phyloP scores from a whole-genome alignment of 345 rosid species.

The Melaleuca quinquenervia region DNA sequence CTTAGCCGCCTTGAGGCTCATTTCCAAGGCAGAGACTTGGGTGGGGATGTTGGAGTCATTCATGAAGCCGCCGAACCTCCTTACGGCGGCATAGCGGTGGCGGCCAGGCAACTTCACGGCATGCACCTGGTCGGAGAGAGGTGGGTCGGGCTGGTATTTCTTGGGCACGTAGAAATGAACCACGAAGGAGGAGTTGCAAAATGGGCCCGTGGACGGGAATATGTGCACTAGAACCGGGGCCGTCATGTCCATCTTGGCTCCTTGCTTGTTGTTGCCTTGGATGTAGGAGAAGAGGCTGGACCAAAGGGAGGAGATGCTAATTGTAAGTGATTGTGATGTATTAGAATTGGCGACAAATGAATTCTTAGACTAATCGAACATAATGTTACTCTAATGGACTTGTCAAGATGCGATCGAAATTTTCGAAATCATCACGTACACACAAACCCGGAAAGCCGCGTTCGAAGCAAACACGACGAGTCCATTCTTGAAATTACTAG shows the following conservation, averaged over 20 bases:
- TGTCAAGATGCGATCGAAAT: background rate
- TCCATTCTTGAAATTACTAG: background rate
- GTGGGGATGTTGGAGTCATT: constrained; percentile 1
- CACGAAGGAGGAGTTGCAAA: background rate
- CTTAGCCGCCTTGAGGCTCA: background rate
- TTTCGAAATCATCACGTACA: background rate
- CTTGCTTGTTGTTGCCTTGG: constrained; percentile 13
- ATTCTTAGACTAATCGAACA: background rate
- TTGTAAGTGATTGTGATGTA: background rate
- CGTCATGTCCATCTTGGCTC: constrained; percentile 11
- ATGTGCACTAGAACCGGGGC: constrained; percentile 15
- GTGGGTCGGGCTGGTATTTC: constrained; percentile 1
- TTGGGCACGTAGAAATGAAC: constrained; percentile 12
- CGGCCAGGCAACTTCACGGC: background rate
- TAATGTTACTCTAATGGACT: background rate
- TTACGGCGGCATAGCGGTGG: constrained; percentile 1
- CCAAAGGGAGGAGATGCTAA: background rate
- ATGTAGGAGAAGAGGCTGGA: constrained; percentile 8
- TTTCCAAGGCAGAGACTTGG: constrained; percentile 1
- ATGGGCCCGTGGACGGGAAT: background rate
- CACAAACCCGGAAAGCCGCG: background rate
- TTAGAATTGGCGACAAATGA: background rate
- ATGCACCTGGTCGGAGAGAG: background rate
- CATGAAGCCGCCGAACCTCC: constrained; percentile 14
- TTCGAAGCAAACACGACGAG: background rate